These are phyloP conservation scores for Moringa oleifera DNA, from an alignment of 345 rosid species.

Conservation along the genomic window DNA sequence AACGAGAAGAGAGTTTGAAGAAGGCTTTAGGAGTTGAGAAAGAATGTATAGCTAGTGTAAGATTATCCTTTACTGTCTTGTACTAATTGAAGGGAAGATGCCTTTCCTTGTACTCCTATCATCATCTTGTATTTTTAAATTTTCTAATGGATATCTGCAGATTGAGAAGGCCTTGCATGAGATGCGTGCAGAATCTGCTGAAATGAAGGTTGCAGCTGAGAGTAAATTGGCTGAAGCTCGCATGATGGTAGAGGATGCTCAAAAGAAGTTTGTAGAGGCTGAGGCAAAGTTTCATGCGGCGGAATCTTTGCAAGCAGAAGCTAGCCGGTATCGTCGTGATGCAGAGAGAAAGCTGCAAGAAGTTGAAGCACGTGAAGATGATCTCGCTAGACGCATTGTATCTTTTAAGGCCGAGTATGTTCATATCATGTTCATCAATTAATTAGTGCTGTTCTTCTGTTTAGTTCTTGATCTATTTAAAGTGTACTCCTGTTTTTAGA, in stretches of 20 bases:
- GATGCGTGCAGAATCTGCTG: conserved; percentile 93
- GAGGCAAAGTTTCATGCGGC: conserved; percentile 63
- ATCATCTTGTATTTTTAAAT: conserved; percentile 2
- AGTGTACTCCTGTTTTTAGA: too few species aligned
- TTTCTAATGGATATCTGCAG: conserved; percentile 33
- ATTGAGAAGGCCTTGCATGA: conserved; percentile 92
- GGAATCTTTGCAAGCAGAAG: conserved; percentile 72
- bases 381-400: conserved; percentile 48
- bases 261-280: conserved; percentile 56
- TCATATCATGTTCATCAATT: conserved; percentile 5
- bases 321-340: conserved; percentile 49
- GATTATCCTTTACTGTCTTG: conserved; percentile 15
- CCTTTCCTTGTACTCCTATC: conserved; percentile 4
- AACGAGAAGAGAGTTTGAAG: conserved; percentile 74
- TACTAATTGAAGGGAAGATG: conserved; percentile 1
- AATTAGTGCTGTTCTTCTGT: neutral
- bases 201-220: conserved; percentile 77
- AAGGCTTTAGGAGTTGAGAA: conserved; percentile 80
- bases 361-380: conserved; percentile 81
- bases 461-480: neutral
- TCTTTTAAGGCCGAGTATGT: conserved; percentile 81
- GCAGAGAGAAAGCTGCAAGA: conserved; percentile 92
- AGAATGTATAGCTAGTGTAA: conserved; percentile 87
- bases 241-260: conserved; percentile 60
- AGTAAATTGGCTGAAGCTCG: conserved; percentile 62